Evolutionary conservation across 2,329 filamentous ascomycete species (phyloP), one percentile per base, ranked within the genome.

Genomic region (Curvularia verruculosa): DNA sequence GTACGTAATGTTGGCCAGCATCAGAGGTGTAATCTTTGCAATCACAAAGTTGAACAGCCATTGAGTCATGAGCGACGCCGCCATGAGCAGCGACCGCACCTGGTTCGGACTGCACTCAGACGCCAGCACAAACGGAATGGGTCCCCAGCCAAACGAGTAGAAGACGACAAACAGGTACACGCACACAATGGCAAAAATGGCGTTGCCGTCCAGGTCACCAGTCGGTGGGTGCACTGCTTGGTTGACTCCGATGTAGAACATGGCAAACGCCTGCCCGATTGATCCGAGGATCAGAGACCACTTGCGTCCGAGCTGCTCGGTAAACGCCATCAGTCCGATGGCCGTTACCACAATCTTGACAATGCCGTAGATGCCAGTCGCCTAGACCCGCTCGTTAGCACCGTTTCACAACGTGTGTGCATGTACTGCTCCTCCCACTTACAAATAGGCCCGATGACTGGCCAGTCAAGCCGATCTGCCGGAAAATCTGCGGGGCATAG

Each of bases 91-190:
- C 8, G 74, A 76, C 0, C 78, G 74, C 0, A 79, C 75, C 56
- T 75, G 72, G 61, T 77, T 78, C 15, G 75, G 75, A 28, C 68
- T 69, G 65, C 74, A 77, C 57, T 81, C 79, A 5, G 75, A 76
- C 9, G 70, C 71, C n/a, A 81, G 68, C 18, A 81, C 74, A 56
- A 79, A 81, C 1, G 79, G 78, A 6, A 78, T 78, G 0, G 79
- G 78, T 5, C 79, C 79, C 78, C 78, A 81, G n/a, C 72, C 78
- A 51, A 80, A 79, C 2, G 72, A 77, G 68, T 80, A 81, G 64
- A 80, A 80, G 9, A 80, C 77, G 7, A 80, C 79, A 50, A 80
- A 81, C 6, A 80, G 70, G 58, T 83, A 83, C 5, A 84, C 79
- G 68, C 82, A 83, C 49, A 83, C 77, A 70, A 84, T 82, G 8